These are phyloP conservation scores for Saccharomycopsis microspora DNA, from an alignment of 805 yeast genomes.

Conservation along the genomic window DNA sequence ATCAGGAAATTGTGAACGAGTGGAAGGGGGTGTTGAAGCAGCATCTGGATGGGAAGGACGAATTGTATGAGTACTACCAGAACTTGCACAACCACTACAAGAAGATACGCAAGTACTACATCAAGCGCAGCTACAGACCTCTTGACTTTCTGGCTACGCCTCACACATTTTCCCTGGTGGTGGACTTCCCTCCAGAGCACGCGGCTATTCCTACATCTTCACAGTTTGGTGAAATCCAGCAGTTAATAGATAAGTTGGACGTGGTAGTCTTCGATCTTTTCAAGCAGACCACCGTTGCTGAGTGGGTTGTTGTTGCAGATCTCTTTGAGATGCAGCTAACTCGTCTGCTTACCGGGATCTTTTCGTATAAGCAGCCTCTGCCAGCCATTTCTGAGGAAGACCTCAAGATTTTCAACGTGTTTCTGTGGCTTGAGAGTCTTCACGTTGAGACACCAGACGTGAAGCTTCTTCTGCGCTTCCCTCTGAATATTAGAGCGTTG, in stretches of 20 bases:
- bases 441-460: slow-evolving; percentile 32
- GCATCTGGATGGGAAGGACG: slow-evolving; percentile 19
- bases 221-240: slow-evolving; percentile 35
- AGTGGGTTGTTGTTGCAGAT: slow-evolving; percentile 74
- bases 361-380: slow-evolving; percentile 34
- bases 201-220: slow-evolving; percentile 27
- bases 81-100: slow-evolving; percentile 38
- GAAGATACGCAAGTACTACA: slow-evolving; percentile 55
- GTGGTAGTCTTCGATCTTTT: slow-evolving; percentile 46
- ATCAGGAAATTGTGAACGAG: slow-evolving; percentile 45
- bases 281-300: slow-evolving; percentile 45
- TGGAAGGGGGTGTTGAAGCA: slow-evolving; percentile 33
- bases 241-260: slow-evolving; percentile 56
- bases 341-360: slow-evolving; percentile 43
- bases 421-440: slow-evolving; percentile 55
- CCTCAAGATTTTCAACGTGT: slow-evolving; percentile 55
- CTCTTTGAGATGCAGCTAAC: slow-evolving; percentile 59
- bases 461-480: slow-evolving; percentile 39
- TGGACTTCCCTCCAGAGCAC: slow-evolving; percentile 36
- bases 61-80: slow-evolving; percentile 21
- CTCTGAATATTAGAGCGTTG: slow-evolving; percentile 55
- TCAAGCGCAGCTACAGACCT: slow-evolving; percentile 63
- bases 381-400: slow-evolving; percentile 37
- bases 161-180: slow-evolving; percentile 31
- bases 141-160: slow-evolving; percentile 27